These are phyloP conservation scores for Clavispora carvajalis DNA, from an alignment of 805 yeast genomes.

Conservation along the genomic window DNA sequence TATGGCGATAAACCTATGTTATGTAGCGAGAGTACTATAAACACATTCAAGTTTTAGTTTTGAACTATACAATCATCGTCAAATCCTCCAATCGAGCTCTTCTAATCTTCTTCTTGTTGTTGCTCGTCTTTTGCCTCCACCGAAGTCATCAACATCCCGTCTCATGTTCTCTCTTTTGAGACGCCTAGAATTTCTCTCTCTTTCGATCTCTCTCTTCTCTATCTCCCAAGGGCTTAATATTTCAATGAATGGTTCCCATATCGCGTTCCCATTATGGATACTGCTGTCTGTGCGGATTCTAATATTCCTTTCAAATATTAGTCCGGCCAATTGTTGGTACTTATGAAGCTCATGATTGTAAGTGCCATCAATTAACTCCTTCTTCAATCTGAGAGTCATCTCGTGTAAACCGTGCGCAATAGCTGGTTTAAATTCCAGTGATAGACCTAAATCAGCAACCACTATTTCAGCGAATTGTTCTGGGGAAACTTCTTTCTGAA, in stretches of 20 bases:
- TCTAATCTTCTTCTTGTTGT: conserved; percentile 46
- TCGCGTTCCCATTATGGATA: conserved; percentile 69
- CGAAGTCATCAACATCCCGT: conserved; percentile 44
- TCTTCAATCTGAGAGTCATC: conserved; percentile 65
- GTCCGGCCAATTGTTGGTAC: conserved; percentile 37
- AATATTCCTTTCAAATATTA: conserved; percentile 39
- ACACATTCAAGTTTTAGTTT: no score
- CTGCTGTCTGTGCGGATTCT: conserved; percentile 52
- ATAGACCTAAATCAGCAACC: conserved; percentile 78
- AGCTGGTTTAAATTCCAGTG: conserved; percentile 84
- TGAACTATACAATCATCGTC: not conserved
- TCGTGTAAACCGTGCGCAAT: conserved; percentile 86
- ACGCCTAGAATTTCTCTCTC: conserved; percentile 86
- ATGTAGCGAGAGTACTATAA: no score
- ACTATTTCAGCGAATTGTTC: conserved; percentile 78
- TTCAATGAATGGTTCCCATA: conserved; percentile 87
- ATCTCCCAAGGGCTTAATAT: conserved; percentile 86
- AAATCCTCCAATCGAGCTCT: conserved; percentile 35
- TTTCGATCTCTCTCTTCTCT: conserved; percentile 90
- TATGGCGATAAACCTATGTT: no score
- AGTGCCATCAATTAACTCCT: conserved; percentile 67
- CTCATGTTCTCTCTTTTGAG: conserved; percentile 87
- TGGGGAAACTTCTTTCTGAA: conserved; percentile 55
- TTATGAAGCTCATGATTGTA: conserved; percentile 40
- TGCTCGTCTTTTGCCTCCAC: conserved; percentile 31